Evolutionary conservation across 495 filamentous ascomycete species (phyloP).

Genomic region (Penicillium ucsense): DNA sequence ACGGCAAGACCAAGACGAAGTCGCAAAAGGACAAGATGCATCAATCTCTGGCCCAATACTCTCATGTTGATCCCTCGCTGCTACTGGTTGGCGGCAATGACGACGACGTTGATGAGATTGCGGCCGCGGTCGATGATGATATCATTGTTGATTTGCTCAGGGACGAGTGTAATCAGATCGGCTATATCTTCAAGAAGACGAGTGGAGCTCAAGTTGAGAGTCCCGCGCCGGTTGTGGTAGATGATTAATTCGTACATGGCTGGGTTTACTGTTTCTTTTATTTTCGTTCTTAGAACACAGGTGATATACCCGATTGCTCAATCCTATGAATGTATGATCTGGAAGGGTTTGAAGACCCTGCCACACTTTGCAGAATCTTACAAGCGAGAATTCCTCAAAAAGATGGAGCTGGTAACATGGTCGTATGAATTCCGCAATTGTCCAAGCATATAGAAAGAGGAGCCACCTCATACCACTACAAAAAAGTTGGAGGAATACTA

Average conservation of each 20-base stretch:
- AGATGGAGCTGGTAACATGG: no score
- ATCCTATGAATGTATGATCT: no score
- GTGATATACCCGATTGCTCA: no score
- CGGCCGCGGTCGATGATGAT: slow-evolving; percentile 45
- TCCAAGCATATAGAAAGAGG: no score
- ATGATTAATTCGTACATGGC: neutral
- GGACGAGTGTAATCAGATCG: slow-evolving; percentile 49
- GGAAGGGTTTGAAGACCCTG: no score
- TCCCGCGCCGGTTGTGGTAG: neutral
- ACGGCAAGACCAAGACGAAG: slow-evolving; percentile 7
- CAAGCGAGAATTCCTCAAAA: no score
- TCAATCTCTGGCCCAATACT: slow-evolving; percentile 55
- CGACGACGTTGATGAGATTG: slow-evolving; percentile 16
- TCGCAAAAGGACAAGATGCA: slow-evolving; percentile 38
- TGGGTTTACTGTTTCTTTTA: no score
- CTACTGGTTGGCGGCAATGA: slow-evolving; percentile 14
- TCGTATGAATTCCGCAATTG: no score
- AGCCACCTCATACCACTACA: no score
- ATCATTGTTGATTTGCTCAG: slow-evolving; percentile 50
- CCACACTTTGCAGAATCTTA: no score
- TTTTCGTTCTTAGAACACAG: no score
- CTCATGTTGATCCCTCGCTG: slow-evolving; percentile 52
- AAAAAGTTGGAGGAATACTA: no score
- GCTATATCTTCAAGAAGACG: slow-evolving; percentile 61
- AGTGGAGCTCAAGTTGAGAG: slow-evolving; percentile 18